A percentile compares a stretch with the other conserved stretches of the same genome.
phyloP scores from a whole-genome alignment of 805 yeast species.

The Saturnispora saitoi region DNA sequence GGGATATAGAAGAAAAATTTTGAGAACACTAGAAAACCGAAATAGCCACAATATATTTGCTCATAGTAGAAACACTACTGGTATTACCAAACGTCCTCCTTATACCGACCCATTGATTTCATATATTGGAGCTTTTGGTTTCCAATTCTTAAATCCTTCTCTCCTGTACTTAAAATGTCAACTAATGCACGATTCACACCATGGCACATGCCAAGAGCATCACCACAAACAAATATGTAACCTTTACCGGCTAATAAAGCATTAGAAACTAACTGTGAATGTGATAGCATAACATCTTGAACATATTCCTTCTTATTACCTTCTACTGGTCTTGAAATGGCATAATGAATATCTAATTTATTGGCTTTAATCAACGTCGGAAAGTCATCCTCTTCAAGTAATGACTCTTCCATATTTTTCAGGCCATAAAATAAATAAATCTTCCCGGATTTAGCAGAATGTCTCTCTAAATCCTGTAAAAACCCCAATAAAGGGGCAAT shows the following conservation, averaged over 20 bases:
- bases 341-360: conserved; percentile 58
- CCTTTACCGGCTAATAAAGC: conserved; percentile 53
- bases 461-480: conserved; percentile 50
- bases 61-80: no score
- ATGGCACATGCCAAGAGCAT: conserved; percentile 84
- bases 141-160: conserved; percentile 51
- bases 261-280: conserved; percentile 39
- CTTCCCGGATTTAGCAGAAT: conserved; percentile 44
- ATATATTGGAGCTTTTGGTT: conserved; percentile 59
- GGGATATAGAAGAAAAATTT: background rate
- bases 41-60: background rate
- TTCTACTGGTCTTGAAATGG: conserved; percentile 60
- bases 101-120: conserved; percentile 76
- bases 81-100: conserved; percentile 89
- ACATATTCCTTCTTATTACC: conserved; percentile 56
- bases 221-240: conserved; percentile 88
- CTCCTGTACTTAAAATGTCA: conserved; percentile 47
- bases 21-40: no score
- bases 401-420: conserved; percentile 52
- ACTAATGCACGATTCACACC: conserved; percentile 68
- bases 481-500: conserved; percentile 95
- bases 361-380: conserved; percentile 40
- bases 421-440: conserved; percentile 70
- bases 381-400: conserved; percentile 80
- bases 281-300: conserved; percentile 59